A percentile compares a stretch with the other conserved stretches of the same genome.
Evolutionary conservation across 2,329 filamentous ascomycete genomes (phyloP).

Genomic region (Penicillium polonicum): DNA sequence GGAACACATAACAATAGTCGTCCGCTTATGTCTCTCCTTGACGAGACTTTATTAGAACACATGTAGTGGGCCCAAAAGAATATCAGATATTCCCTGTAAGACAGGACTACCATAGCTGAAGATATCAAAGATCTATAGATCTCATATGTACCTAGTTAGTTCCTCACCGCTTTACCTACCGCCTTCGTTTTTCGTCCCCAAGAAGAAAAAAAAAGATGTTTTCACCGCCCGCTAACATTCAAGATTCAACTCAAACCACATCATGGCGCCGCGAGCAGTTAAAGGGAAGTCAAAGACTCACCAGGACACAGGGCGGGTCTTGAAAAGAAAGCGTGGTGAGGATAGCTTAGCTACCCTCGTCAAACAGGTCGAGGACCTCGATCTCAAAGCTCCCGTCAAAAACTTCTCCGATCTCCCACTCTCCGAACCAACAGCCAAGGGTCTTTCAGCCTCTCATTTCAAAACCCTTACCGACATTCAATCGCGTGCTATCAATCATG

Average conservation of each 20-base stretch:
- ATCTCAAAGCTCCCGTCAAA: slow-evolving; percentile 53
- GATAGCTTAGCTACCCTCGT: slow-evolving; percentile 45
- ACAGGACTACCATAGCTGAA: too few relatives aligned
- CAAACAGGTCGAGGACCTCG: slow-evolving; percentile 47
- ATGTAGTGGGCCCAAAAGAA: too few relatives aligned
- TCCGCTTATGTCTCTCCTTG: neutral
- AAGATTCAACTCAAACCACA: slow-evolving; percentile 15
- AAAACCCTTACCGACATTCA: slow-evolving; percentile 90
- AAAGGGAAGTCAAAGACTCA: slow-evolving; percentile 29
- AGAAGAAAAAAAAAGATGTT: slow-evolving; percentile 20
- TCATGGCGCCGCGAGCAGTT: slow-evolving; percentile 36
- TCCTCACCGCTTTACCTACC: slow-evolving; percentile 5
- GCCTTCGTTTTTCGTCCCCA: slow-evolving; percentile 2
- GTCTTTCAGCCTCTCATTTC: slow-evolving; percentile 84
- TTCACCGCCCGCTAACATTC: slow-evolving; percentile 8
- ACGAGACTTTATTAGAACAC: too few relatives aligned
- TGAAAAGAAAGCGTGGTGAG: slow-evolving; percentile 50
- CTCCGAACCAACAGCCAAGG: slow-evolving; percentile 73
- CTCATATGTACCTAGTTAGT: neutral
- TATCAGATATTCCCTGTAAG: neutral
- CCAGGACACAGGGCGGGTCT: slow-evolving; percentile 27
- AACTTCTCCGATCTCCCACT: slow-evolving; percentile 83
- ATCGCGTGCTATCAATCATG: slow-evolving; percentile 80
- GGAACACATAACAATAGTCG: neutral
- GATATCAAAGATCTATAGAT: neutral